Evolutionary conservation across 2,329 filamentous ascomycete species (phyloP), one percentile per base, ranked within the genome.

Genomic region (Thielaviopsis ethacetica): DNA sequence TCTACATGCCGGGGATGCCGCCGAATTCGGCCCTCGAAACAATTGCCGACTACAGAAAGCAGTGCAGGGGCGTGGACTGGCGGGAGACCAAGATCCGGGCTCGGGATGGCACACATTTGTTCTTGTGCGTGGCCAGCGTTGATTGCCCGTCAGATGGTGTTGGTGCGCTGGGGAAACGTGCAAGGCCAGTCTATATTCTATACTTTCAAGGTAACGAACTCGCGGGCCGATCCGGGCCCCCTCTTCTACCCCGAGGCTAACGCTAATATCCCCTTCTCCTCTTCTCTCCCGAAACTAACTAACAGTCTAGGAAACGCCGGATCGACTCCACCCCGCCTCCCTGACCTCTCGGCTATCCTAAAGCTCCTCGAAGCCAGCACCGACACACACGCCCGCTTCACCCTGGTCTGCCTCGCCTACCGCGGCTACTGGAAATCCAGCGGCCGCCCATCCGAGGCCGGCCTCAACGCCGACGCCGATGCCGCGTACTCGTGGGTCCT

Each of bases 381-480:
- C n/a, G n/a, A 66, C 50, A 65, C 66, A 30, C 63, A 68, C 44
- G 63, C 67, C 27, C 64, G 66, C 61, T 76, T 76, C 63, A 79
- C 73, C 0, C 73, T 80, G 64, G 71, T 80, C 9, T 79, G 78
- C 61, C 68, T 82, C 34, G 81, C 78, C 63, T 83, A 88, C 67
- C 80, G 86, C 51, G 85, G 86, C 12, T 91, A 85, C 67, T 91
- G 87, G 88, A 88, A 76, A 12, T 91, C 86, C 1, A 76, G 79
- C 34, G 87, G 88, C 19, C 76, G 82, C 3, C 80, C 86, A 7
- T 84, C 82, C 2, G 85, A 91, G 66, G 71, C 70, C 44, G 87
- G 86, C 1, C 85, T 91, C 63, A 78, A 85, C 64, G 70, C 76
- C 19, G 87, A 91, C 67, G 79, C 84, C 1, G 73, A 78, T 59